Evolutionary conservation across 108 stramenopile genomes (phyloP), one percentile per base, ranked within the genome.

Genomic region (Discostella stelligeroides): DNA sequence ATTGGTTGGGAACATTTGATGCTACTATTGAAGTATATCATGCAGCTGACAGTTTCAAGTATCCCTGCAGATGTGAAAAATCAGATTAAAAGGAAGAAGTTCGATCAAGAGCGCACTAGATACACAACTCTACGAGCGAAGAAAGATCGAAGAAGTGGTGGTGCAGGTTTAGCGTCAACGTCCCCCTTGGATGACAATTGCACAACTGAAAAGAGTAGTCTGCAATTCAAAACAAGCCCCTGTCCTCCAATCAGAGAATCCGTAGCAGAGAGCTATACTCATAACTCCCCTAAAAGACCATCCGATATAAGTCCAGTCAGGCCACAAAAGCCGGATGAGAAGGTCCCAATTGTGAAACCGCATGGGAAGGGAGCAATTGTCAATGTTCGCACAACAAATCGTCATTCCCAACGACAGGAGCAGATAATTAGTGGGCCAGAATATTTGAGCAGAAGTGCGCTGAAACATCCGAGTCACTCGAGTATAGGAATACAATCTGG

Each of bases 1-100:
- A 91, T 96, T 34, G 89, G 82, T 12, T 89, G 86, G 89, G 95
- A 96, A 55, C 92, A 93, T 67, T 59, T 87, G n/a, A 89, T 96
- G 88, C 80, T 96, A 1, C 85, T 93, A 21, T 82, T 96, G 65
- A 96, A 94, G 61, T 94, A 96, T 38, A 75, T 91, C 28, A 85
- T 95, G 90, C 83, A 89, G 45, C 64, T 81, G 49, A 79, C 85
- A 24, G 85, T 86, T 29, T 88, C 87, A 20, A 63, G 75, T 39
- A 66, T 89, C 48, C 94, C 91, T 14, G 68, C 81, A 63, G 54
- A 55, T 50, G 88, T 95, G 27, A 65, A 85, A 58, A 88, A 90
- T 57, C 75, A 86, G 39, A 84, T 91, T 48, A 86, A 77, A 30
- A 81, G 72, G 50, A 77, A 91, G 68, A 87, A 92, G 49, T 86